Conservation (phyloP, 495 filamentous ascomycete genomes). For the Lasiosphaeria hispida region DNA sequence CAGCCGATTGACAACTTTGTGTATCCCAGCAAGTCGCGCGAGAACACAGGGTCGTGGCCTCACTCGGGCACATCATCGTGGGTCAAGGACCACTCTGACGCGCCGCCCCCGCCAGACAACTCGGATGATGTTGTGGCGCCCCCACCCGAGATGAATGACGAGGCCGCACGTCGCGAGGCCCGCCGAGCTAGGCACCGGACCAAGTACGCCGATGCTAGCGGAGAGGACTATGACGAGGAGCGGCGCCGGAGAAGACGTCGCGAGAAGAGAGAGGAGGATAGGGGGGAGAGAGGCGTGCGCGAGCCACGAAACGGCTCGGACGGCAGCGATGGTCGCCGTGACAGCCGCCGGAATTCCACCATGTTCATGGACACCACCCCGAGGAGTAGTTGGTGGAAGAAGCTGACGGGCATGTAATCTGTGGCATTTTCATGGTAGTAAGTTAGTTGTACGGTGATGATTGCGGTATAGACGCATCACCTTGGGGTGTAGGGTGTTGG, state of each 20-base stretch:
- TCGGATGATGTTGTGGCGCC: slow-evolving; percentile 25
- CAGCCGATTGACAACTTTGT: slow-evolving; percentile 42
- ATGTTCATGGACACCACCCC: slow-evolving; percentile 44
- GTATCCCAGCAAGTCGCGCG: slow-evolving; percentile 44
- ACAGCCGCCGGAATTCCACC: slow-evolving; percentile 36
- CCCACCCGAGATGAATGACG: slow-evolving; percentile 36
- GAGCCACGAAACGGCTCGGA: slow-evolving; percentile 33
- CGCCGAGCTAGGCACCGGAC: slow-evolving; percentile 45
- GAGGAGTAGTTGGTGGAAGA: slow-evolving; percentile 56
- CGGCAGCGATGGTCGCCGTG: slow-evolving; percentile 41
- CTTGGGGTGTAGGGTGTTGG: no score
- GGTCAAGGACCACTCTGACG: slow-evolving; percentile 60
- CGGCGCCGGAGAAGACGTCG: slow-evolving; percentile 44
- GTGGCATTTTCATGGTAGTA: not conserved
- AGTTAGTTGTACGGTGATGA: slow-evolving; percentile 5
- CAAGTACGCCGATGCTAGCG: slow-evolving; percentile 42
- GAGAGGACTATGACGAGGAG: slow-evolving; percentile 41
- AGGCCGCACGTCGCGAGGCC: slow-evolving; percentile 43
- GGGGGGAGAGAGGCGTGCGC: slow-evolving; percentile 12
- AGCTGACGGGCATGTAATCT: slow-evolving; percentile 27
- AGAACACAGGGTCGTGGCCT: slow-evolving; percentile 46
- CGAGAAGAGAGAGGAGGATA: slow-evolving; percentile 37
- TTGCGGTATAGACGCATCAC: no score
- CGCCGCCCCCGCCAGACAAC: slow-evolving; percentile 49
- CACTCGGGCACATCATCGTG: slow-evolving; percentile 57